Percentiles rank a stretch among this genome's conserved stretches.
Conservation (phyloP, 2,329 filamentous ascomycete species). For the Hypoxylon sp. region DNA sequence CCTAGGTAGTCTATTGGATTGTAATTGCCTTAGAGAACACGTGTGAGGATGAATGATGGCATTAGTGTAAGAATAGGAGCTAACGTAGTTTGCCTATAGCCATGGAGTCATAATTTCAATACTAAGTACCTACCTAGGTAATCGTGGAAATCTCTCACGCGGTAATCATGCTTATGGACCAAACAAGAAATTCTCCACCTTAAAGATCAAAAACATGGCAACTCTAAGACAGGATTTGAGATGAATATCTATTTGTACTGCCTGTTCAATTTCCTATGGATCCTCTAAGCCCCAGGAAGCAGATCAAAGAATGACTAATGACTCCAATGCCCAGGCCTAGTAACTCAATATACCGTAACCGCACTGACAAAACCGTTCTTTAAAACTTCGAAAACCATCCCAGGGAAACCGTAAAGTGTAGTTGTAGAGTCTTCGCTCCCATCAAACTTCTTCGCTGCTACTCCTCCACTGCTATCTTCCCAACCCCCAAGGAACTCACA, state of each 20-base stretch:
- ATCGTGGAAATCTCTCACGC: too few relatives aligned
- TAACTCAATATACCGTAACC: slow-evolving; percentile 83
- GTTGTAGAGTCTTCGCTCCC: slow-evolving; percentile 75
- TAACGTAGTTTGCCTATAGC: too few relatives aligned
- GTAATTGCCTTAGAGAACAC: too few relatives aligned
- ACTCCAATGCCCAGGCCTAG: slow-evolving; percentile 19
- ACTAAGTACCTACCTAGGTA: too few relatives aligned
- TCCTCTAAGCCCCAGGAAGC: slow-evolving; percentile 15
- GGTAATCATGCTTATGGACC: not conserved
- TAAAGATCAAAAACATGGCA: not conserved
- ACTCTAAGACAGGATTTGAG: not conserved
- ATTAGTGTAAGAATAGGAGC: too few relatives aligned
- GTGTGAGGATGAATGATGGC: too few relatives aligned
- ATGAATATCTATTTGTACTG: not conserved
- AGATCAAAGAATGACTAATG: slow-evolving; percentile 6
- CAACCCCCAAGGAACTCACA: slow-evolving; percentile 88
- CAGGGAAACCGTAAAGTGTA: slow-evolving; percentile 93
- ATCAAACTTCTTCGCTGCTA: slow-evolving; percentile 67
- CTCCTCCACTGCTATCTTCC: slow-evolving; percentile 77
- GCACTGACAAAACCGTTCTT: slow-evolving; percentile 92
- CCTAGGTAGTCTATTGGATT: too few relatives aligned
- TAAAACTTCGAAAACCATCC: slow-evolving; percentile 94
- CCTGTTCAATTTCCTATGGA: slow-evolving; percentile 5
- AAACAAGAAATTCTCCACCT: not conserved
- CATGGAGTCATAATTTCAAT: too few relatives aligned